Conservation (phyloP, 192 early-diverging fungal genomes). For the Coemansia pectinata region DNA sequence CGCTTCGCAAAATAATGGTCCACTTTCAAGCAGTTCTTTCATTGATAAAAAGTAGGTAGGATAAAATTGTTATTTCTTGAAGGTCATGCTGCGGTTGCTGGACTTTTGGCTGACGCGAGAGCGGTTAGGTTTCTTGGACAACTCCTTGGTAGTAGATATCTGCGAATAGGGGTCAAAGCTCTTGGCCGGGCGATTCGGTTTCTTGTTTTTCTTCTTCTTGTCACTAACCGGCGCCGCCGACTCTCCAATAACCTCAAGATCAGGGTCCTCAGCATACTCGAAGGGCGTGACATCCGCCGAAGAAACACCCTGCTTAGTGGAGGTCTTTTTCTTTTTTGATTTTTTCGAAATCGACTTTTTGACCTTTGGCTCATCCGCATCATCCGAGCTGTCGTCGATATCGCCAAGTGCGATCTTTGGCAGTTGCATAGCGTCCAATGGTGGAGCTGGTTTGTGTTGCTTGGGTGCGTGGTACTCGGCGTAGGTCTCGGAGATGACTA, state of each 20-base stretch:
- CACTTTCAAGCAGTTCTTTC: too few species aligned
- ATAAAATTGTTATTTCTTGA: conserved; percentile 26
- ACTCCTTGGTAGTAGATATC: conserved; percentile 9
- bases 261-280: conserved; percentile 13
- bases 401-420: conserved; percentile 24
- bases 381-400: neutral
- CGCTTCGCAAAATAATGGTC: too few species aligned
- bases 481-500: conserved; percentile 42
- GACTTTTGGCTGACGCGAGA: conserved; percentile 22
- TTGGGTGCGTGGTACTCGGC: neutral
- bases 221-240: neutral
- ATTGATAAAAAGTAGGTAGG: too few species aligned
- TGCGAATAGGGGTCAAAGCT: conserved; percentile 43
- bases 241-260: conserved; percentile 20
- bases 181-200: neutral
- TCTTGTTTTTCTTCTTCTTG: neutral
- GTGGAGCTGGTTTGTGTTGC: neutral
- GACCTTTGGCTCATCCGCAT: neutral
- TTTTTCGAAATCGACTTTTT: neutral
- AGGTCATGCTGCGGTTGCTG: conserved; percentile 36
- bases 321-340: neutral
- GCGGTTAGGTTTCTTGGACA: conserved; percentile 11
- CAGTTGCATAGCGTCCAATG: conserved; percentile 2
- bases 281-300: conserved; percentile 18
- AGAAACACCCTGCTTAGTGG: neutral